A percentile compares a stretch with the other conserved stretches of the same genome.
Conservation (phyloP, 371 early-diverging fungal species). For the Fennellomyces sp. region DNA sequence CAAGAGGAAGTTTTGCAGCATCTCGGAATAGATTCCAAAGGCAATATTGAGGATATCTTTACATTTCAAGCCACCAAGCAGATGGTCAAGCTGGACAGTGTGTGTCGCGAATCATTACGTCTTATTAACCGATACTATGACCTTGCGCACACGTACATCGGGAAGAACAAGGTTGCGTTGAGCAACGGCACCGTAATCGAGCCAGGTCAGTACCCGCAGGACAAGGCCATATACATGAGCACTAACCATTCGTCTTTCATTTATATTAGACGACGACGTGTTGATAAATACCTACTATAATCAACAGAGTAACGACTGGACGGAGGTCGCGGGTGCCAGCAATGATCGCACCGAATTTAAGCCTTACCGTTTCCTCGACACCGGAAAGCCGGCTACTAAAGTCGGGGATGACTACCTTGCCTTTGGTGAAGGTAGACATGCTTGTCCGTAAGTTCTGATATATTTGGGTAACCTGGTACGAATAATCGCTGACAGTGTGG, state of each 20-base stretch:
- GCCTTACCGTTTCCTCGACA: conserved; percentile 49
- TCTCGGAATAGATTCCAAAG: conserved; percentile 5
- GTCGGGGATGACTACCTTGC: conserved; percentile 37
- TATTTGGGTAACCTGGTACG: not conserved
- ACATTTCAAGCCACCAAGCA: conserved; percentile 31
- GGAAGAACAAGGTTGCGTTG: conserved; percentile 25
- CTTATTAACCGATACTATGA: conserved; percentile 19
- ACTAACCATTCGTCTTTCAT: too few relatives aligned
- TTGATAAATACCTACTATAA: conserved; percentile 29
- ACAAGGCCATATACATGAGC: too few relatives aligned
- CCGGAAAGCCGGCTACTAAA: conserved; percentile 40
- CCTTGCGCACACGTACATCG: conserved; percentile 31
- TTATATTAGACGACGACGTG: conserved; percentile 25
- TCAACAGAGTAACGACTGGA: conserved; percentile 3
- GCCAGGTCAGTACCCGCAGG: conserved; percentile 27
- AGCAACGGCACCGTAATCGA: conserved; percentile 40
- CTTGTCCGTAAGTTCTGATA: conserved; percentile 17
- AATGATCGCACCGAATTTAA: conserved; percentile 30
- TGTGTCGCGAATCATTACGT: conserved; percentile 49
- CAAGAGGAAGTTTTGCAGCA: conserved; percentile 31
- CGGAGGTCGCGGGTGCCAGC: conserved; percentile 9
- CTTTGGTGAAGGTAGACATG: conserved; percentile 59
- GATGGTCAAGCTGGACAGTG: conserved; percentile 51
- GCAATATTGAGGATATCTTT: conserved; percentile 15
- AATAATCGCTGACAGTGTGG: not conserved